Evolutionary conservation across 495 filamentous ascomycete species (phyloP).

Genomic region (Penicillium psychrofluorescens): DNA sequence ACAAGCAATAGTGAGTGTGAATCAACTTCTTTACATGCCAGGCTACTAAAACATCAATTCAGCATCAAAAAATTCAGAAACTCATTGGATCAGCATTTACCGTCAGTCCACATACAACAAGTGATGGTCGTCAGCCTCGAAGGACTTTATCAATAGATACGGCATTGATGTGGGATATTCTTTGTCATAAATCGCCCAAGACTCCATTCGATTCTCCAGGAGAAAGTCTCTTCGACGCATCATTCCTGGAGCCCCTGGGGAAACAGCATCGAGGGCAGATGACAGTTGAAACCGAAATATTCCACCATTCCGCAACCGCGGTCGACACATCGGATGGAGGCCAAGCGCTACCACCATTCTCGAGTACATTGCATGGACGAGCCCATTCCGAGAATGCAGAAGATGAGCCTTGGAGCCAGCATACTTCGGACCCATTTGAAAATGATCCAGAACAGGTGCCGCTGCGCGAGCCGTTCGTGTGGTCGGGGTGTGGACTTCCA

Average conservation of each 20-base stretch:
- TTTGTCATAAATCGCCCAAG: constrained; percentile 23
- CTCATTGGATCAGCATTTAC: constrained; percentile 30
- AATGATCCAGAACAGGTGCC: neutral
- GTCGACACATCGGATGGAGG: constrained; percentile 35
- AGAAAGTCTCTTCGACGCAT: constrained; percentile 18
- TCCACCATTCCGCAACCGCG: constrained; percentile 29
- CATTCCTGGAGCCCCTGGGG: constrained; percentile 9
- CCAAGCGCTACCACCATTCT: constrained; percentile 22
- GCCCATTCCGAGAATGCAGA: neutral
- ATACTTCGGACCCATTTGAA: neutral
- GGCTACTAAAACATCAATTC: neutral
- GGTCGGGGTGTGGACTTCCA: constrained; percentile 4
- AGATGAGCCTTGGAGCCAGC: constrained; percentile 2
- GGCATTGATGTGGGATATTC: constrained; percentile 39
- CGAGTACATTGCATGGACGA: constrained; percentile 7
- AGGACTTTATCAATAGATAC: constrained; percentile 34
- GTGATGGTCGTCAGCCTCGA: constrained; percentile 22
- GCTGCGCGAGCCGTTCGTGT: constrained; percentile 5
- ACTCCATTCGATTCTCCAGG: constrained; percentile 6
- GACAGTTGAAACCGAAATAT: constrained; percentile 34
- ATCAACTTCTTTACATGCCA: neutral
- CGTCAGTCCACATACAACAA: constrained; percentile 16
- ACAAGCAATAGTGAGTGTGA: constrained; percentile 20
- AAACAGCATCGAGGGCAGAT: constrained; percentile 14
- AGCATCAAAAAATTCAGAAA: constrained; percentile 29